Percentiles rank a stretch among this genome's conserved stretches.
phyloP scores from a whole-genome alignment of 1,284 basidiomycete genomes.

The Melampsora abietis-canadensis region DNA sequence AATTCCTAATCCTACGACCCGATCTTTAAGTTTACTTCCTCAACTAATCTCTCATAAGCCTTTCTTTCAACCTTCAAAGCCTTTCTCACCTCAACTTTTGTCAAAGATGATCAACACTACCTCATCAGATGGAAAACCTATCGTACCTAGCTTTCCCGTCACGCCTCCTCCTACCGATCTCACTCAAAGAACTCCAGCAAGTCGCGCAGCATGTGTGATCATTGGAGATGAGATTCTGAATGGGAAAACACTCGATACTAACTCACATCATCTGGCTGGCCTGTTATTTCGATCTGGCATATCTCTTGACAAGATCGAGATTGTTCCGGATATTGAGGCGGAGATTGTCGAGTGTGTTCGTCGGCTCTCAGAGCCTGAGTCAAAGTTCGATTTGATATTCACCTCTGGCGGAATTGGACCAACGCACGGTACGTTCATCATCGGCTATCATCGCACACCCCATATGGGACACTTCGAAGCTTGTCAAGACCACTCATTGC shows the following conservation, averaged over 20 bases:
- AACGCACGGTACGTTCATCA: constrained; percentile 26
- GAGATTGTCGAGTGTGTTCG: constrained; percentile 83
- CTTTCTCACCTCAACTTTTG: no score
- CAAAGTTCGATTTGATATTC: constrained; percentile 78
- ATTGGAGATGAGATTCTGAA: constrained; percentile 81
- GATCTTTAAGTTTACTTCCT: no score
- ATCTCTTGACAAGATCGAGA: constrained; percentile 74
- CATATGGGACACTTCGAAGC: no score
- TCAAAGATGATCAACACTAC: no score
- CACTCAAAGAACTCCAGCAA: no score
- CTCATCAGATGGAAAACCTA: no score
- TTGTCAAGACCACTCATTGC: not conserved
- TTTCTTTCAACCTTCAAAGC: no score
- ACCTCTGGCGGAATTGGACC: constrained; percentile 77
- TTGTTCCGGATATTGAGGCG: constrained; percentile 82
- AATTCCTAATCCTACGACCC: no score
- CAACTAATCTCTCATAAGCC: no score
- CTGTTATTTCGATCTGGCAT: constrained; percentile 79
- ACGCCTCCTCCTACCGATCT: no score
- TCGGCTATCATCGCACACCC: not conserved
- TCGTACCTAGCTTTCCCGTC: no score
- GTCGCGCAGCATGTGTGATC: constrained; percentile 64
- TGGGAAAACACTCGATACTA: constrained; percentile 81
- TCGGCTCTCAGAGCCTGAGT: constrained; percentile 63
- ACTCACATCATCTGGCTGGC: constrained; percentile 64